Evolutionary conservation across 2,329 filamentous ascomycete species (phyloP), one percentile per base, ranked within the genome.

Genomic region (Verticillium alfalfae): DNA sequence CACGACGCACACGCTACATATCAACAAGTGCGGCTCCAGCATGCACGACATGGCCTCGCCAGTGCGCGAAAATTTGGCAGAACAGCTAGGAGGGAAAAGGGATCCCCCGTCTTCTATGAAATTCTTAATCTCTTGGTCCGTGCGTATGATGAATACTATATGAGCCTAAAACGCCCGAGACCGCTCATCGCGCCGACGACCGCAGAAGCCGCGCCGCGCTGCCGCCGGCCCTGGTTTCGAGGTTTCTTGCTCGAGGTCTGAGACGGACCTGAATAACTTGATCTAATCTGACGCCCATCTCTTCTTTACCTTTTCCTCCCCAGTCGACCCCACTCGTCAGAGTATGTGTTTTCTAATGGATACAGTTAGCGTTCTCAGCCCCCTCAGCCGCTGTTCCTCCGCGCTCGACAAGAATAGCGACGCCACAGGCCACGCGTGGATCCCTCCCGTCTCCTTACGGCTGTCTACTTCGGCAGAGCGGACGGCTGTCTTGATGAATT

Each of bases 341-440:
- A 54, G 45, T 12, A 67, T 62, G 26, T 61, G 55, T 62, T 61
- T 55, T 57, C 60, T 61, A 49, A 65, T 61, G 18, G 61, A 59
- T 62, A 37, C 59, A 61, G 62, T 66, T 59, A 66, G 63, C 57
- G 75, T 70, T 66, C 74, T 75, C 65, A 89, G 70, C 3, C 86
- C 85, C 64, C 79, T 78, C 60, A 84, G 71, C 61, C 86, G 80
- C 68, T 80, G 75, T 38, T 79, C 75, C n/a, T 71, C 70, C 34
- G 78, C 78, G 56, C 74, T 77, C 55, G 82, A 80, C 34, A 87
- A 71, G 68, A 86, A 85, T n/a, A 86, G 68, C 56, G 80, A 80
- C 10, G 88, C 89, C 22, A 96, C 88, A 0, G 91, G 91, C 92
- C 92, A 96, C 12, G 88, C 91, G 73, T 96, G 92, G 62, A 95